These are phyloP conservation scores for Saccharomycopsis microspora DNA, from an alignment of 805 yeast species.

Conservation along the genomic window DNA sequence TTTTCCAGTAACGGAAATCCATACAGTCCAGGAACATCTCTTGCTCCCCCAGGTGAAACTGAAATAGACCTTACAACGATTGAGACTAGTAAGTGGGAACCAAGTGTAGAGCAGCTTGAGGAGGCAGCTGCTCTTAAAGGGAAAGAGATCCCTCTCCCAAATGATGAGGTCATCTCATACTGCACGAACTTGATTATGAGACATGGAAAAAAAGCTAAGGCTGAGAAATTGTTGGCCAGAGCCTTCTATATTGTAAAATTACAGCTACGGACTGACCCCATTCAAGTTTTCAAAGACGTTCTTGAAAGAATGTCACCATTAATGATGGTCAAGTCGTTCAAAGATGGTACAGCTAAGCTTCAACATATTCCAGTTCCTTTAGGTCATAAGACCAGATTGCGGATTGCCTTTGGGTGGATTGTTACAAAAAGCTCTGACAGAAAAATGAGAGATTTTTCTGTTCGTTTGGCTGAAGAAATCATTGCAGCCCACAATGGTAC, in stretches of 20 bases:
- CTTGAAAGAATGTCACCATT: slow-evolving; percentile 80
- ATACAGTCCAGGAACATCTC: slow-evolving; percentile 27
- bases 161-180: slow-evolving; percentile 64
- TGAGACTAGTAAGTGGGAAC: slow-evolving; percentile 31
- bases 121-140: slow-evolving; percentile 40
- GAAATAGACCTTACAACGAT: slow-evolving; percentile 25
- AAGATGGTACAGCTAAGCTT: slow-evolving; percentile 80
- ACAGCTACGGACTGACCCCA: slow-evolving; percentile 66
- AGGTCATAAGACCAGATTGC: slow-evolving; percentile 67
- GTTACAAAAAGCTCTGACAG: slow-evolving; percentile 74
- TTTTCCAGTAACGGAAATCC: slow-evolving; percentile 24
- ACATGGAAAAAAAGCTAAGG: slow-evolving; percentile 77
- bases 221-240: slow-evolving; percentile 59
- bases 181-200: slow-evolving; percentile 85
- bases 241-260: slow-evolving; percentile 75
- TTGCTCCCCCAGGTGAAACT: slow-evolving; percentile 30
- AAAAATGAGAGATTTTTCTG: slow-evolving; percentile 70
- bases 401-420: slow-evolving; percentile 87
- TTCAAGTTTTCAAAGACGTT: slow-evolving; percentile 57
- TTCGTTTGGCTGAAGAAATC: slow-evolving; percentile 85
- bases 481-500: slow-evolving; percentile 66
- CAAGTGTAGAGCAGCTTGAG: slow-evolving; percentile 52
- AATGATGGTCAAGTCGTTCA: slow-evolving; percentile 62
- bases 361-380: slow-evolving; percentile 75
- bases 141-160: slow-evolving; percentile 45